phyloP scores from a whole-genome alignment of 2,329 filamentous ascomycete species.

The Penicillium glabrum region DNA sequence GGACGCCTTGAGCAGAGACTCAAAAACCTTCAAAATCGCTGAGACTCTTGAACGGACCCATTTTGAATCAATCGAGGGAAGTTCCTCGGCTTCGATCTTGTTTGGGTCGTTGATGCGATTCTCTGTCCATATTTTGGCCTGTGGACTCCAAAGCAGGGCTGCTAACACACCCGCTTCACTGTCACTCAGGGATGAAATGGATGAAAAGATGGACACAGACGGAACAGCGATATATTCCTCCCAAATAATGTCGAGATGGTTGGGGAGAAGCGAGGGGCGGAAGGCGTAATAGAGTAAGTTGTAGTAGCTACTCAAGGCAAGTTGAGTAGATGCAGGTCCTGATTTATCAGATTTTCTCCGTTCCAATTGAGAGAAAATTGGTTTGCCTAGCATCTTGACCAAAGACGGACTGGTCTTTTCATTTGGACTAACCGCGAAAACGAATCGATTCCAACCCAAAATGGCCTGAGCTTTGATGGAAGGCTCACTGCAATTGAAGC shows the following conservation, averaged over 20 bases:
- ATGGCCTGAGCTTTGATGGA: conserved; percentile 74
- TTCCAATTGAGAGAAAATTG: conserved; percentile 67
- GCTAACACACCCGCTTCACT: conserved; percentile 69
- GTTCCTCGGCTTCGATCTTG: conserved; percentile 66
- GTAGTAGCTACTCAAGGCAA: conserved; percentile 71
- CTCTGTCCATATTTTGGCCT: conserved; percentile 68
- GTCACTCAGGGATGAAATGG: conserved; percentile 52
- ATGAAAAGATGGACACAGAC: conserved; percentile 57
- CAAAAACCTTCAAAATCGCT: conserved; percentile 63
- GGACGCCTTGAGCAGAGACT: conserved; percentile 52
- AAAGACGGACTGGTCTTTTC: conserved; percentile 56
- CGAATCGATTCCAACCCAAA: conserved; percentile 79
- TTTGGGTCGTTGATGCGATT: conserved; percentile 65
- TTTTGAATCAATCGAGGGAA: conserved; percentile 80
- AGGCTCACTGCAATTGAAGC: conserved; percentile 77
- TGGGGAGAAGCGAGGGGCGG: conserved; percentile 64
- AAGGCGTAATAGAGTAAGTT: conserved; percentile 82
- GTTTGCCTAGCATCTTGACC: conserved; percentile 65
- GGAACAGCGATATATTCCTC: conserved; percentile 68
- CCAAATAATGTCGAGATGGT: conserved; percentile 77
- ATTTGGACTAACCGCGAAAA: conserved; percentile 70
- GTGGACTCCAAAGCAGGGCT: conserved; percentile 59
- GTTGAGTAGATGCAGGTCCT: conserved; percentile 50
- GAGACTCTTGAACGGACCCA: conserved; percentile 77
- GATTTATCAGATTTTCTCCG: conserved; percentile 58